Percentiles rank a stretch among this genome's conserved stretches.
Conservation (phyloP, 164 flowering plant species). For the Piper longum region DNA sequence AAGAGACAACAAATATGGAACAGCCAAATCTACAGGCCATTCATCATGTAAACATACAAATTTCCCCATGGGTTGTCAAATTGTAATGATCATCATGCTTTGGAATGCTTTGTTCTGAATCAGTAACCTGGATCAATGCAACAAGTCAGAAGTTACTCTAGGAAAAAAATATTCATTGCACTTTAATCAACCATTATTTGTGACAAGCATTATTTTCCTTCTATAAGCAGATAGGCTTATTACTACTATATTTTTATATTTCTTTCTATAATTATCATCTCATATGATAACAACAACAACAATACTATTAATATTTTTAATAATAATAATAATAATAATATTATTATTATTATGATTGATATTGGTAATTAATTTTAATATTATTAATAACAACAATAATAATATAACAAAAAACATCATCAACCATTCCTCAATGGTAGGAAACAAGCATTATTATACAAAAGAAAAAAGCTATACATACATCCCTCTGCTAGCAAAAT, state of each 20-base stretch:
- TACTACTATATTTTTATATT: too few species aligned
- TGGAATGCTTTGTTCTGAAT: slow-evolving; percentile 31
- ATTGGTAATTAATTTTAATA: too few species aligned
- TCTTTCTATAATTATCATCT: too few species aligned
- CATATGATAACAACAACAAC: neutral
- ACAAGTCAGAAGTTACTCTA: slow-evolving; percentile 6
- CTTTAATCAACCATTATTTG: neutral
- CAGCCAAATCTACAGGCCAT: neutral
- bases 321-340: too few species aligned
- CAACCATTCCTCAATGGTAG: too few species aligned
- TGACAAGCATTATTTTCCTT: neutral
- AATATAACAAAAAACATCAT: too few species aligned
- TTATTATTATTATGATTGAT: too few species aligned
- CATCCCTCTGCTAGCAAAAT: neutral
- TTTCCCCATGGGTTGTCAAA: slow-evolving; percentile 42
- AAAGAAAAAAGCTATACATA: too few species aligned
- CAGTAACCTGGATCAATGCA: slow-evolving; percentile 5
- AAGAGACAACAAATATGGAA: neutral
- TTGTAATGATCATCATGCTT: slow-evolving; percentile 89
- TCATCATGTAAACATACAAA: neutral
- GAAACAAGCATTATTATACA: too few species aligned
- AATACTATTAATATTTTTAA: too few species aligned
- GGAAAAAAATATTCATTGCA: neutral
- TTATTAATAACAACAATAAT: too few species aligned
- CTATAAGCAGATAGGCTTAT: neutral